phyloP scores from a whole-genome alignment of 495 filamentous ascomycete genomes.

The Paragyromitra xinjiangensis region DNA sequence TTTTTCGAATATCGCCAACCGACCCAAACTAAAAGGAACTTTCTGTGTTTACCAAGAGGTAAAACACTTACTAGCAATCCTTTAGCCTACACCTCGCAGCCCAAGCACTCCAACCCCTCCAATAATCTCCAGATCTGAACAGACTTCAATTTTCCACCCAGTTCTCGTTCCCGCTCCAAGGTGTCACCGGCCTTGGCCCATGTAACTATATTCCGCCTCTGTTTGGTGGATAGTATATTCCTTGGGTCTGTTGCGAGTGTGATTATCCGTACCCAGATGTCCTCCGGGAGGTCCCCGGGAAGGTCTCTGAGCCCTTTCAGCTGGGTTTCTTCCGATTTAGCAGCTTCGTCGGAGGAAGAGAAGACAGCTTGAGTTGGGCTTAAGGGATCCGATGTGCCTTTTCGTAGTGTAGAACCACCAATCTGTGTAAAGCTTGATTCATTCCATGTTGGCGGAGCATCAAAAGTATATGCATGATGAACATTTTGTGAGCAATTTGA shows the following conservation, averaged over 20 bases:
- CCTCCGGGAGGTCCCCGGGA: constrained; percentile 41
- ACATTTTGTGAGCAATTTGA: constrained; percentile 15
- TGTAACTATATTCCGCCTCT: constrained; percentile 39
- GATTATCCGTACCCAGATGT: constrained; percentile 52
- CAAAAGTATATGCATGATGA: constrained; percentile 30
- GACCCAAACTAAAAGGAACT: constrained; percentile 10
- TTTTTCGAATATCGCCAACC: background rate
- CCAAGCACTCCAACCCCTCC: constrained; percentile 48
- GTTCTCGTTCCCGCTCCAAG: constrained; percentile 50
- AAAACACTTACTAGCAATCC: constrained; percentile 1
- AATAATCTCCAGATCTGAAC: constrained; percentile 54
- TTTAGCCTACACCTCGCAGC: constrained; percentile 44
- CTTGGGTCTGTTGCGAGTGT: constrained; percentile 45
- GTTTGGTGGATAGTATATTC: constrained; percentile 46
- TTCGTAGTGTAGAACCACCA: constrained; percentile 19
- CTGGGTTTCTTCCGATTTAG: constrained; percentile 16
- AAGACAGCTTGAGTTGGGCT: constrained; percentile 25
- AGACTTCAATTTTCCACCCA: constrained; percentile 47
- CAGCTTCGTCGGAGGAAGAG: background rate
- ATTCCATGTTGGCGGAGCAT: constrained; percentile 27
- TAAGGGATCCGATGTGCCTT: constrained; percentile 5
- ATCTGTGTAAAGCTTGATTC: constrained; percentile 1
- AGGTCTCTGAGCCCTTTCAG: constrained; percentile 23
- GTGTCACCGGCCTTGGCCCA: constrained; percentile 54
- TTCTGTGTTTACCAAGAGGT: background rate